These are phyloP conservation scores for Talaromyces amestolkiae DNA, from an alignment of 2,329 filamentous ascomycete genomes.

Conservation along the genomic window DNA sequence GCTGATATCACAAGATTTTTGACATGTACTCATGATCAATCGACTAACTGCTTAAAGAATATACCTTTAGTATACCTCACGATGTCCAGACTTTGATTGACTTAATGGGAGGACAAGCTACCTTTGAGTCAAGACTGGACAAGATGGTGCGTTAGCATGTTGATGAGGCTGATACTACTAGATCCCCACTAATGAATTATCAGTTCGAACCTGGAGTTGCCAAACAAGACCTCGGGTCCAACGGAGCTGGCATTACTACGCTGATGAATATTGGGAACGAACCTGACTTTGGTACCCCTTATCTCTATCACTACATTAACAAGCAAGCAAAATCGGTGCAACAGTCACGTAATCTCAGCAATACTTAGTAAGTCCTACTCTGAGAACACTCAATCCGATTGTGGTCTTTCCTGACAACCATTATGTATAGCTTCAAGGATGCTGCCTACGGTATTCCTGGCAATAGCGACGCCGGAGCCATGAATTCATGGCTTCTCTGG, in stretches of 20 bases:
- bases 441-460: conserved; percentile 60
- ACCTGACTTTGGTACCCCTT: conserved; percentile 65
- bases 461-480: conserved; percentile 63
- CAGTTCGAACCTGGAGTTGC: conserved; percentile 45
- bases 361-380: conserved; percentile 43
- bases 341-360: conserved; percentile 57
- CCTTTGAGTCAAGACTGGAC: conserved; percentile 59
- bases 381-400: background rate
- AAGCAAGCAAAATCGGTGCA: conserved; percentile 63
- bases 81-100: conserved; percentile 58
- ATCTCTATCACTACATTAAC: conserved; percentile 67
- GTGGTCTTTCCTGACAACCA: background rate
- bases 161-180: background rate
- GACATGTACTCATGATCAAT: background rate
- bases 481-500: conserved; percentile 53
- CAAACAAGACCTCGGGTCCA: conserved; percentile 30
- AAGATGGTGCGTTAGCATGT: conserved; percentile 43
- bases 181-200: background rate
- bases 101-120: conserved; percentile 52
- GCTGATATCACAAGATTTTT: background rate
- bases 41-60: conserved; percentile 35
- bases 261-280: conserved; percentile 64
- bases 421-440: conserved; percentile 49
- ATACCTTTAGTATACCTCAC: conserved; percentile 67
- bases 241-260: conserved; percentile 42